These are phyloP conservation scores for Lolium rigidum DNA, from an alignment of 176 grass and related monocot genomes.

Conservation along the genomic window DNA sequence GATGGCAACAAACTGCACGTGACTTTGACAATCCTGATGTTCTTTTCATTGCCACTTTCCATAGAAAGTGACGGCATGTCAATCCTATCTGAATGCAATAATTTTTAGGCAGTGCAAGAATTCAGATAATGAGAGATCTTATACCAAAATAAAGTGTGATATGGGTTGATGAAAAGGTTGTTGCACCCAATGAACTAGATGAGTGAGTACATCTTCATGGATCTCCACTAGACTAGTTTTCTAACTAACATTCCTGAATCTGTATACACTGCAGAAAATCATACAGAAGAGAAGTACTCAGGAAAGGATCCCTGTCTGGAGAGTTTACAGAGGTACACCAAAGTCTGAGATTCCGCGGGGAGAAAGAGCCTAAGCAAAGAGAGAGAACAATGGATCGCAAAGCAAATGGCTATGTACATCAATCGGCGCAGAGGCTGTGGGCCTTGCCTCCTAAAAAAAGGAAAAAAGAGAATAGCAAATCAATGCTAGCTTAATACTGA, in stretches of 20 bases:
- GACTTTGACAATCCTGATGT: not conserved
- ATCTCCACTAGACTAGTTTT: not conserved
- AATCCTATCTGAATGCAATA: not conserved
- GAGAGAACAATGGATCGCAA: not conserved
- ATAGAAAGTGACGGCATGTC: not conserved
- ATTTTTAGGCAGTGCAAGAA: not conserved
- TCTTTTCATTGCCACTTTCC: not conserved
- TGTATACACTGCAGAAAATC: not conserved
- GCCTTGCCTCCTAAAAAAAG: too few relatives aligned
- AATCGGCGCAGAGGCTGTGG: too few relatives aligned
- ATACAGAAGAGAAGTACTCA: not conserved
- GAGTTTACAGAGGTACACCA: not conserved
- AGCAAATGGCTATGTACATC: not conserved
- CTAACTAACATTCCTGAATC: constrained; percentile 2
- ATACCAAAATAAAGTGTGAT: not conserved
- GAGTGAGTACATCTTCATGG: not conserved
- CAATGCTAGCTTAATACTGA: too few relatives aligned
- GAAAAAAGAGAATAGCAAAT: too few relatives aligned
- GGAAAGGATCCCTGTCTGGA: not conserved
- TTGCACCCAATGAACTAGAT: not conserved
- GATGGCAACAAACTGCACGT: not conserved
- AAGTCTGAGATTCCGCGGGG: not conserved
- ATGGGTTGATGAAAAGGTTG: not conserved
- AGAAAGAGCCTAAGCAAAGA: not conserved
- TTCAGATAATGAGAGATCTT: not conserved